A percentile compares a stretch with the other conserved stretches of the same genome.
These are phyloP conservation scores for Gynochthodes officinalis DNA, from an alignment of 257 asterid genomes.

Conservation along the genomic window DNA sequence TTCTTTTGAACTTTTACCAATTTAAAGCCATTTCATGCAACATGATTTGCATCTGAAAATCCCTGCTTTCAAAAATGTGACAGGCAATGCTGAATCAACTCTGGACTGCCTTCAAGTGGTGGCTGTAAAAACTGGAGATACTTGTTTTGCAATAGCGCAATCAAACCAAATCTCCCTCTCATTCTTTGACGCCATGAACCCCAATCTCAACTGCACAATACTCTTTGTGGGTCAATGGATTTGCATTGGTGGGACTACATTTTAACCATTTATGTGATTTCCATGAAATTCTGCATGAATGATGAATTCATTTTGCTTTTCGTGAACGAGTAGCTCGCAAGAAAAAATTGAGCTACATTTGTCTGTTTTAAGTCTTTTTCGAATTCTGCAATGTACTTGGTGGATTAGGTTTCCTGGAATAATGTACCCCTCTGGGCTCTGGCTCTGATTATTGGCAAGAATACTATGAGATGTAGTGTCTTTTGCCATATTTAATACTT, in stretches of 20 bases:
- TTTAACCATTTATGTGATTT: neutral
- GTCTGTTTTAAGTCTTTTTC: neutral
- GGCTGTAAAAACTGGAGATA: constrained; percentile 41
- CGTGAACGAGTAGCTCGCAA: neutral
- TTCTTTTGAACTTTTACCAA: too few relatives aligned
- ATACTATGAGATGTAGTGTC: too few relatives aligned
- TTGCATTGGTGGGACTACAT: constrained; percentile 42
- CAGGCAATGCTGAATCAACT: neutral
- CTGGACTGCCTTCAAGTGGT: constrained; percentile 31
- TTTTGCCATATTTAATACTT: too few relatives aligned
- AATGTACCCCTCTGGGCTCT: neutral
- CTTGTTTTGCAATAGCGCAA: constrained; percentile 34
- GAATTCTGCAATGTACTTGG: neutral
- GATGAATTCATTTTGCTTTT: neutral
- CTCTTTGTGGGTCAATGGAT: constrained; percentile 66
- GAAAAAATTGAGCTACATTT: neutral
- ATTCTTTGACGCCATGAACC: constrained; percentile 37
- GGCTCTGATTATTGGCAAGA: too few relatives aligned
- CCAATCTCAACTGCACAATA: constrained; percentile 44
- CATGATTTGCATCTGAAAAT: too few relatives aligned
- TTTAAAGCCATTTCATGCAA: too few relatives aligned
- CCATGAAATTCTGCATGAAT: neutral
- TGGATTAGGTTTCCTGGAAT: neutral
- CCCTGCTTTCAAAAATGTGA: neutral
- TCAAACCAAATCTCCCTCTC: constrained; percentile 12